These are phyloP conservation scores for Nicotiana obtusifolia DNA, from an alignment of 257 asterid species.

Conservation along the genomic window DNA sequence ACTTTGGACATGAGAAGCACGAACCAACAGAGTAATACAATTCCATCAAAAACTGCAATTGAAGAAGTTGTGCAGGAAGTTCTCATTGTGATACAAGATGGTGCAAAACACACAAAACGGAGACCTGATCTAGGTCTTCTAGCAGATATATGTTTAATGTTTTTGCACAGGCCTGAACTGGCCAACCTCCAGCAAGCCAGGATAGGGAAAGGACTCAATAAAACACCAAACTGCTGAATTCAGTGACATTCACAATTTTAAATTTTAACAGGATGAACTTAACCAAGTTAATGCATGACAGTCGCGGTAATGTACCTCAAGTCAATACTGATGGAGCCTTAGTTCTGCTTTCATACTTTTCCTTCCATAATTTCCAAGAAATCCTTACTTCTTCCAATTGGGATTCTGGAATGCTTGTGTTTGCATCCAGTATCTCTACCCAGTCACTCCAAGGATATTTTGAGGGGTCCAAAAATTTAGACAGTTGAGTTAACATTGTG, in stretches of 20 bases:
- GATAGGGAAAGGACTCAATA: background rate
- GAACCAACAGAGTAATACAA: background rate
- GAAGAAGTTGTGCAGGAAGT: background rate
- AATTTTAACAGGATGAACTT: background rate
- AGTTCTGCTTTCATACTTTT: constrained; percentile 25
- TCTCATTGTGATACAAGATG: background rate
- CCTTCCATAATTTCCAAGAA: constrained; percentile 68
- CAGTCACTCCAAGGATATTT: constrained; percentile 74
- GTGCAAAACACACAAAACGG: background rate
- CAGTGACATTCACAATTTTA: background rate
- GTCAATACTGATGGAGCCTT: constrained; percentile 22
- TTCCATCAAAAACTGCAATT: background rate
- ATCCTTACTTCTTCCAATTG: constrained; percentile 58
- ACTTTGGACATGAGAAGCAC: background rate
- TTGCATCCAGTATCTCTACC: constrained; percentile 58
- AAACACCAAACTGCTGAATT: background rate
- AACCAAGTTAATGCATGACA: background rate
- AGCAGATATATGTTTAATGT: background rate
- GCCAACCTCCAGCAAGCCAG: background rate
- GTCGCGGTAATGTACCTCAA: constrained; percentile 17
- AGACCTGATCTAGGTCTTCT: background rate
- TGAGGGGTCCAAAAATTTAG: constrained; percentile 56
- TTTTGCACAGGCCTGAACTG: background rate
- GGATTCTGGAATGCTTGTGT: constrained; percentile 65
- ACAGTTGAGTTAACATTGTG: constrained; percentile 61